Base-by-base conservation (phyloP, 805 yeast genomes). In the Starmerella roubikii region DNA sequence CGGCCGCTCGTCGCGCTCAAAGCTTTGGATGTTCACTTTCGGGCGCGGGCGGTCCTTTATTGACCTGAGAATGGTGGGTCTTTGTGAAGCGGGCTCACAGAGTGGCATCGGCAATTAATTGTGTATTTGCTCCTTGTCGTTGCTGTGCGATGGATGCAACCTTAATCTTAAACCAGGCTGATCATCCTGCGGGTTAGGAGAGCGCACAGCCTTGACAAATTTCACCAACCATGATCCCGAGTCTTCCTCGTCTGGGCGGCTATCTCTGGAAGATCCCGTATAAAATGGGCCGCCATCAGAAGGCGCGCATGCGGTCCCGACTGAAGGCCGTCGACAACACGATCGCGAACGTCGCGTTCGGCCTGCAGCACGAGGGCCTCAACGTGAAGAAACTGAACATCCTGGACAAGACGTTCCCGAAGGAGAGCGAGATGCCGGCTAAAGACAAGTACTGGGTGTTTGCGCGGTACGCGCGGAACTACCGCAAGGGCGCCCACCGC, bases 401-500 rank as follows among this genome's bases (percentile, higher is more conserved):
- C 20, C 55, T 71, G 37, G 61, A 61, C 53, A 44, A 49, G n/a
- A 62, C 64, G 17, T 56, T 79, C 54, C 95, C 96, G 29, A 78
- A 74, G 53, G 94, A 85, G 54, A 49, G 58, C 25, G 84, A 85
- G 44, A 86, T 88, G 96, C 54, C 60, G 1, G 67, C 94, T 7
- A 66, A 61, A 47, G 93, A 91, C 62, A 88, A 88, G 60, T 91
- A 91, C 62, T 76, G 93, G 33, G 78, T 84, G 1, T 88, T 81
- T 63, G 76, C 74, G 61, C 78, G 72, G 59, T 74, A 74, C 52
- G 70, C 76, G 12, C 74, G 69, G 53, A 77, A 76, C 17, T 91
- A 88, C 62, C 74, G 97, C 65, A 88, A 85, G 63, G 76, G 86
- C 47, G 74, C 82, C 20, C 97, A 88, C 42, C 49, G 59, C 25